These are phyloP conservation scores for Clavariopsis aquatica DNA, from an alignment of 495 filamentous ascomycete genomes.

Conservation along the genomic window DNA sequence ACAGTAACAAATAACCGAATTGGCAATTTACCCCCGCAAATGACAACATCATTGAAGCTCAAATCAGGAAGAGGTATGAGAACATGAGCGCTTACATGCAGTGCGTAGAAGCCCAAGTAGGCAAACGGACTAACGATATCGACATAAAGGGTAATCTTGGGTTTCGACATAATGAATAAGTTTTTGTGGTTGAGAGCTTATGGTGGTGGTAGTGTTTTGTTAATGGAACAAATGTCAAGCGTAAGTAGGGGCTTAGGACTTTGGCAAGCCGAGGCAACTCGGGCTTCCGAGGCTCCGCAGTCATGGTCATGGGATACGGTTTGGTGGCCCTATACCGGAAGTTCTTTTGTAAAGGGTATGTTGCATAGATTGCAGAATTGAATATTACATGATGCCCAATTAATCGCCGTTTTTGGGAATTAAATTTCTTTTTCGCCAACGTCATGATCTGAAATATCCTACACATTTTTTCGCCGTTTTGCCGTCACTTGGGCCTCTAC, in stretches of 20 bases:
- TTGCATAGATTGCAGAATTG: neutral
- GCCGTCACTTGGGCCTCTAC: neutral
- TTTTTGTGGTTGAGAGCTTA: neutral
- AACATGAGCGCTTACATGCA: conserved; percentile 55
- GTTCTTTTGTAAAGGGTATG: too few species aligned
- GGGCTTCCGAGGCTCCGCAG: neutral
- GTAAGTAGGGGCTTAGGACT: too few species aligned
- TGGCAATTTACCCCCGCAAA: neutral
- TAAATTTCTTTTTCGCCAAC: neutral
- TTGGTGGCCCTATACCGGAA: too few species aligned
- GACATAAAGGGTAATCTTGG: conserved; percentile 66
- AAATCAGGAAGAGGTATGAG: conserved; percentile 3
- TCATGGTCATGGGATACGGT: too few species aligned
- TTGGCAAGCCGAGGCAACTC: neutral
- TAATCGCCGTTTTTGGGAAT: neutral
- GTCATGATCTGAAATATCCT: neutral
- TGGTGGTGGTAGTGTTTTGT: neutral
- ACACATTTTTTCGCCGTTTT: neutral
- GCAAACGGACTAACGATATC: conserved; percentile 73
- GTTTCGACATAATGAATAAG: conserved; percentile 41
- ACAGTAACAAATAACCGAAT: too few species aligned
- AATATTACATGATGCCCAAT: neutral
- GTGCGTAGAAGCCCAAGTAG: conserved; percentile 66
- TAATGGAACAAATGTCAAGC: neutral
- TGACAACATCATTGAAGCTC: conserved; percentile 4